Base-by-base conservation (phyloP, 352 stramenopile genomes). In the Aphanomyces euteiches region DNA sequence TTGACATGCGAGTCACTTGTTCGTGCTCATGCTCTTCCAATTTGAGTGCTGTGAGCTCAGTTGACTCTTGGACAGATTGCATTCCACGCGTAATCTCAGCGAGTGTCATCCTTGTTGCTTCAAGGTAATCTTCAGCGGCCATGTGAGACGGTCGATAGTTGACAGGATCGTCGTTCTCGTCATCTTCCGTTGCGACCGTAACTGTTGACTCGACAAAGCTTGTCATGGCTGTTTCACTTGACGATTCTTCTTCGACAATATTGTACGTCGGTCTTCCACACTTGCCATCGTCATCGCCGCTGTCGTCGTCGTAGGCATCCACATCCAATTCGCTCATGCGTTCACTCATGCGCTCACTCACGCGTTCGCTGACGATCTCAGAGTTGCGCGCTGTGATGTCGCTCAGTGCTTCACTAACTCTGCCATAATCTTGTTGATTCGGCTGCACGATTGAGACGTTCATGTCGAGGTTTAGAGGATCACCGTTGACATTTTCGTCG, bases 241-340 rank as follows among this genome's bases (percentile, higher is more conserved):
- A 37, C 21, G 50, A 36, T 19, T 7, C 17, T 41, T 50, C 43
- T 37, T 61, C 54, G 28, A 41, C 15, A 40, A 61, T 12, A 7
- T 45, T 37, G 15, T 19, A 17, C 50, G 8, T 28, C 4, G 58
- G 38, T 37, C 38, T 45, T 7, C 48, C 59, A n/a, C 28, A 58
- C 17, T 67, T 67, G 64, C 28, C 8, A 8, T 70, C 41, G 54
- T 70, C n/a, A 28, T 40, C 17, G 28, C 28, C 28, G 28, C 28
- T 28, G 43, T 60, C 48, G 54, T 70, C 64, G 21, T 70, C 64
- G 54, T 70, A 70, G 21, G 64, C 64, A 34, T 70, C 64, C 3
- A 70, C 64, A 28, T 70, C 64, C 8, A 70, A 36, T n/a, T 70
- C 64, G 38, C 45, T 61, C n/a, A 70, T 70, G 54, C 64, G 64